Evolutionary conservation across 768 basidiomycete species (phyloP), one percentile per base, ranked within the genome.

Genomic region (Lactarius trivialis): DNA sequence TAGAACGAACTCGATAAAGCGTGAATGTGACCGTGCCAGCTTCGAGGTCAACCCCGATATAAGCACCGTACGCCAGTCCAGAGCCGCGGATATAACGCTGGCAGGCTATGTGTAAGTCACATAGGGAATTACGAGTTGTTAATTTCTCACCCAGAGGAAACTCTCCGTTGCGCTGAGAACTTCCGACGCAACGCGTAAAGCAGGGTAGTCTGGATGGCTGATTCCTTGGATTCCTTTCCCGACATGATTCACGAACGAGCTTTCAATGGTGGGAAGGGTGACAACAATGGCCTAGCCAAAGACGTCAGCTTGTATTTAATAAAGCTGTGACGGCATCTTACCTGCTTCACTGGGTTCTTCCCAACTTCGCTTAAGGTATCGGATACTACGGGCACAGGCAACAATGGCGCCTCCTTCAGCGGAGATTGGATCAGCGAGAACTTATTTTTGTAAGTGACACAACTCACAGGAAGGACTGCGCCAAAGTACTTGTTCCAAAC

Each of bases 21-120:
- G 82, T 80, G 74, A 94, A 95, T 55, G 74, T 83, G 30, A 93
- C 74, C 12, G 88, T 74, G 1, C 93, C 93, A 26, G 86, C 80
- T 74, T 97, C 94, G 34, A 85, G 76, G 67, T 95, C 92, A 34
- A 86, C 71, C 0, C 79, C 79, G 34, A 88, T 78, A 68, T 85
- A 84, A 30, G 92, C 92, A n/a, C 93, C 92, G 67, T 97, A 98
- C 5, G 97, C 97, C 36, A 99, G 76, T 24, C 97, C 97, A 60
- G 92, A 88, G 7, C 97, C 97, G 45, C 97, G 88, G 63, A 99
- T 93, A 64, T 88, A 89, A 28, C 88, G 84, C 89, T 91, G 63
- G 2, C 65, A 37, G 58, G 32, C 17, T 36, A 17, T 2, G n/a
- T 55, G 17, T 50, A 54, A 58, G 60, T n/a, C 55, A 56, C 24